Conservation (phyloP, 2,329 filamentous ascomycete species). For the Xylaria sp. region DNA sequence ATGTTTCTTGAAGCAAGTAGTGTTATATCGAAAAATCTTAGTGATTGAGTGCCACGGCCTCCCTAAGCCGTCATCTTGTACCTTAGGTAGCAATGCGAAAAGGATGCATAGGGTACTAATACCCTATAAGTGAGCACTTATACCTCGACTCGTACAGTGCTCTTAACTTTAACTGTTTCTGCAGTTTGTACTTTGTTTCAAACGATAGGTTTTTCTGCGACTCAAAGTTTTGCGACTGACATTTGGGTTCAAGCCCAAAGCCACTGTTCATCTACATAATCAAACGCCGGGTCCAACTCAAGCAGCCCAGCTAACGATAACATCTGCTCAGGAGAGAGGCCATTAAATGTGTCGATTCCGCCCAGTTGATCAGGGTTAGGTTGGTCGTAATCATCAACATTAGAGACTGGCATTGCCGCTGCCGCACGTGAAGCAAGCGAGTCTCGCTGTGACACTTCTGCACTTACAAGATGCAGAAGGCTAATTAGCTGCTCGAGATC, state of each 20-base stretch:
- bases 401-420: not conserved
- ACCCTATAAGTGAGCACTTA: not conserved
- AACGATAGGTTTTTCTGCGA: not conserved
- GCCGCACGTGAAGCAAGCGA: not conserved
- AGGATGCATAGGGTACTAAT: not conserved
- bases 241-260: conserved; percentile 7
- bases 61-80: not conserved
- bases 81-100: not conserved
- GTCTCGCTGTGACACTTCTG: conserved; percentile 7
- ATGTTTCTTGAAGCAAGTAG: not conserved
- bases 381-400: conserved; percentile 4
- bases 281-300: conserved; percentile 13
- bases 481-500: conserved; percentile 21
- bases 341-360: conserved; percentile 6
- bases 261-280: conserved; percentile 25
- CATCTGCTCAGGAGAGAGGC: conserved; percentile 22
- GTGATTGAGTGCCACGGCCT: not conserved
- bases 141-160: not conserved
- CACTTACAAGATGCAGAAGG: conserved; percentile 10
- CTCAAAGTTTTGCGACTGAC: not conserved
- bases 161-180: not conserved
- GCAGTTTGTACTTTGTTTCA: not conserved
- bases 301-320: conserved; percentile 22
- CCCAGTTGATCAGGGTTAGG: not conserved
- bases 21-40: no score